Base-by-base conservation (phyloP, 2,329 filamentous ascomycete genomes). In the Pseudocercospora ulei region DNA sequence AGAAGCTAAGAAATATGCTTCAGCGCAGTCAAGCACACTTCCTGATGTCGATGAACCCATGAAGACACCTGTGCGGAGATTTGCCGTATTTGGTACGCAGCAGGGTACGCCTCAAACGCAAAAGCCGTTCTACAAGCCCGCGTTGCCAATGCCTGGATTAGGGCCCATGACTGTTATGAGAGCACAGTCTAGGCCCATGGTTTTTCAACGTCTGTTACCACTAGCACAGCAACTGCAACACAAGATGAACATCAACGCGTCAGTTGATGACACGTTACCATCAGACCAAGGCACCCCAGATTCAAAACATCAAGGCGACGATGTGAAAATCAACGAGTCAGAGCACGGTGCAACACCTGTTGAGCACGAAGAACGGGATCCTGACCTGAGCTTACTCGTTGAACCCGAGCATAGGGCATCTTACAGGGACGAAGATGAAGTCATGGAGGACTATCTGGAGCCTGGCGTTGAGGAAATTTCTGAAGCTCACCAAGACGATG, bases 51-150 rank as follows among this genome's bases (percentile, higher is more conserved):
- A 41, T 28, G 35, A 39, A 3, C 43, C 45, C 2, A 22, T 46
- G n/a, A 42, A 46, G 17, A 55, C 53, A 4, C 51, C 53, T 8
- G 35, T 40, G 5, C 35, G 49, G 34, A 37, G 49, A n/a, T 43
- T 47, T 34, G 35, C 37, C 14, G 29, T 51, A 13, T 39, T 48
- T 8, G 39, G 45, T 7, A 45, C 43, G n/a, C 43, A 45, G 18
- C 36, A 41, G 23, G 46, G 47, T 18, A 57, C 54, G 7, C 55
- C 55, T 16, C 48, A 53, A 22, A 57, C 55, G 6, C 44, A 50
- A 23, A 48, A 43, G 39, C 49, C 51, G 24, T 47, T 47, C 35
- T 40, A 36, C 38, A 49, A 48, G 27, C 46, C 42, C 5, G 38
- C 36, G 8, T 31, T 48, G 3, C 46, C 46, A 12, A 35, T 46